phyloP scores from a whole-genome alignment of 805 yeast genomes.

The Trichomonascus vanleenenianus region DNA sequence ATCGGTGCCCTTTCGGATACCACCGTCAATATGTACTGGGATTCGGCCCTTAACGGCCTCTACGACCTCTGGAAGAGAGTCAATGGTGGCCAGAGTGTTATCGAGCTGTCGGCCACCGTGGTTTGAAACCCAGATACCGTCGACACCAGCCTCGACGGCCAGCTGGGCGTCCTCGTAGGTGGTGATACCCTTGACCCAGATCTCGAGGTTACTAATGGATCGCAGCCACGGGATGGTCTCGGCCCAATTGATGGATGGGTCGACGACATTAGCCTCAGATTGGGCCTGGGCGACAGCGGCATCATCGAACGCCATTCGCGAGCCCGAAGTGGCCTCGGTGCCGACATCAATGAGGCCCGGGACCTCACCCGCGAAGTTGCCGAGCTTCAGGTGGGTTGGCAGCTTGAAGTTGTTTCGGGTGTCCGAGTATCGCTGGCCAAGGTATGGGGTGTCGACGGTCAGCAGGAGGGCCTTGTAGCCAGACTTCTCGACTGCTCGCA shows the following conservation, averaged over 20 bases:
- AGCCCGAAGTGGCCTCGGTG: constrained; percentile 18
- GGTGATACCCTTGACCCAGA: constrained; percentile 57
- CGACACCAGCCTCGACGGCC: constrained; percentile 50
- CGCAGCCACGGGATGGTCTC: constrained; percentile 27
- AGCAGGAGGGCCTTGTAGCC: constrained; percentile 40
- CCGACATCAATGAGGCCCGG: constrained; percentile 21
- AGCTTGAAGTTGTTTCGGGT: constrained; percentile 12
- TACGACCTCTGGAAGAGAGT: constrained; percentile 48
- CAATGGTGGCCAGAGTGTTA: constrained; percentile 53
- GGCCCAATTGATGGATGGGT: constrained; percentile 26
- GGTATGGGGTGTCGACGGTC: constrained; percentile 50
- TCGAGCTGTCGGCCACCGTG: constrained; percentile 75
- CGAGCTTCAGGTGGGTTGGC: constrained; percentile 20
- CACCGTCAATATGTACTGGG: constrained; percentile 62
- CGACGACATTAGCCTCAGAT: constrained; percentile 17
- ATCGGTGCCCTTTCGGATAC: constrained; percentile 61
- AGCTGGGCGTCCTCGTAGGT: constrained; percentile 50
- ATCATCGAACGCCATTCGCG: constrained; percentile 15
- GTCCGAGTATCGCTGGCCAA: constrained; percentile 48
- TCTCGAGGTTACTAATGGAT: constrained; percentile 36
- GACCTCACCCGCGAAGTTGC: constrained; percentile 19
- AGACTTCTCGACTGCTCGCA: constrained; percentile 23
- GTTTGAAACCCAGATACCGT: constrained; percentile 61
- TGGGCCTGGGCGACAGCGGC: constrained; percentile 12
- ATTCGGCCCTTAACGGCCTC: constrained; percentile 32